Conservation (phyloP, 495 filamentous ascomycete species). For the Aspergillus bridgeri region DNA sequence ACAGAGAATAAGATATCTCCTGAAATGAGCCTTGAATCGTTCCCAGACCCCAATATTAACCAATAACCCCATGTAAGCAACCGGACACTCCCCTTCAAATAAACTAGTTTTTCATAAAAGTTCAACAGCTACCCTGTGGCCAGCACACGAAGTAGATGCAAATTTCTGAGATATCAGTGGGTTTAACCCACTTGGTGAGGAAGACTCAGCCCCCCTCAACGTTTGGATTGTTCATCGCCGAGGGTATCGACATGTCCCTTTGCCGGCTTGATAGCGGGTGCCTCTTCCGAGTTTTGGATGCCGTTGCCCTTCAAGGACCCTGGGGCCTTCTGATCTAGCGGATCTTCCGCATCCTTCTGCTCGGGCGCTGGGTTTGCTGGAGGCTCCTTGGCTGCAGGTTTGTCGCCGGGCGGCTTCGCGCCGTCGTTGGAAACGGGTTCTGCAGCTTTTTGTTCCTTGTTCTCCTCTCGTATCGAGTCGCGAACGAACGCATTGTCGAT, state of each 20-base stretch:
- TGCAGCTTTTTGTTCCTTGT: conserved; percentile 20
- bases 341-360: background rate
- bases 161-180: background rate
- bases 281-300: conserved; percentile 2
- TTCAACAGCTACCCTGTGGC: conserved; percentile 13
- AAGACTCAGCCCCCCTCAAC: background rate
- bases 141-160: conserved; percentile 17
- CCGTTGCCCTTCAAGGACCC: conserved; percentile 8
- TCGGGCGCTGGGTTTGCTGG: too few relatives aligned
- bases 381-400: background rate
- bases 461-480: conserved; percentile 58
- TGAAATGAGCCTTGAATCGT: background rate
- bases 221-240: conserved; percentile 1
- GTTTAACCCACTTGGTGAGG: background rate
- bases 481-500: conserved; percentile 75
- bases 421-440: conserved; percentile 1
- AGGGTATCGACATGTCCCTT: background rate
- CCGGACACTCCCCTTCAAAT: background rate
- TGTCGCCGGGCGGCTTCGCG: background rate
- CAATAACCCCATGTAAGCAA: background rate
- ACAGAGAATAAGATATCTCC: background rate
- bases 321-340: conserved; percentile 1
- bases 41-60: background rate
- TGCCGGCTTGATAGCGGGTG: conserved; percentile 6
- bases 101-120: conserved; percentile 2